Evolutionary conservation across 2,329 filamentous ascomycete species (phyloP).

Genomic region (Penicillium sumatraense): DNA sequence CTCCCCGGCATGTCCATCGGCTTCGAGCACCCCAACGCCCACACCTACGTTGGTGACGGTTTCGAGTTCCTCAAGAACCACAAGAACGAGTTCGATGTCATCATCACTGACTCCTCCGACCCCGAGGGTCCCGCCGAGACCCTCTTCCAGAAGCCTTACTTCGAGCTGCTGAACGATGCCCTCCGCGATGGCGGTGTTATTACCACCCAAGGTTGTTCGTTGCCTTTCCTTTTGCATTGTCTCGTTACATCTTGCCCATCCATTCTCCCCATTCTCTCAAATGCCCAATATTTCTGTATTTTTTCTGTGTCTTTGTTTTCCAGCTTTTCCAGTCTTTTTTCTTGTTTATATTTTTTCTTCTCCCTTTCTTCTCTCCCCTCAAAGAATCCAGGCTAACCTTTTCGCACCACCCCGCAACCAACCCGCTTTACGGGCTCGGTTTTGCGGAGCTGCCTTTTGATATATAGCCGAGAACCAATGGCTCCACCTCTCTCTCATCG

Average conservation of each 20-base stretch:
- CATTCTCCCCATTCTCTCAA: slow-evolving; percentile 65
- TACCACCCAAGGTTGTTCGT: slow-evolving; percentile 99
- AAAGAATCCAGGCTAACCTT: slow-evolving; percentile 28
- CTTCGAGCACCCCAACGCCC: slow-evolving; percentile 92
- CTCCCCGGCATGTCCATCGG: slow-evolving; percentile 91
- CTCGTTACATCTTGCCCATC: slow-evolving; percentile 13
- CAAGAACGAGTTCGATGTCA: slow-evolving; percentile 98
- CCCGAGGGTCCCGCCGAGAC: slow-evolving; percentile 95
- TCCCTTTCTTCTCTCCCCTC: slow-evolving; percentile 4
- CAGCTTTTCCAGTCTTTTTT: slow-evolving; percentile 3
- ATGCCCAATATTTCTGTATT: slow-evolving; percentile 8
- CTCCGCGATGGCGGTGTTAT: slow-evolving; percentile 96
- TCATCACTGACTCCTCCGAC: slow-evolving; percentile 98
- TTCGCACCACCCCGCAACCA: slow-evolving; percentile 36
- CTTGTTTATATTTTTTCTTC: slow-evolving; percentile 14
- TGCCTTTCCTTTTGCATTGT: slow-evolving; percentile 63
- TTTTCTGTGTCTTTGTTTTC: neutral
- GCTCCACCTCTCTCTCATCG: slow-evolving; percentile 94
- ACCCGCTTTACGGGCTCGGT: slow-evolving; percentile 34
- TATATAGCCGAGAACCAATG: slow-evolving; percentile 93
- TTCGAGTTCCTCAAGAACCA: slow-evolving; percentile 98
- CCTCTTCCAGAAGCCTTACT: slow-evolving; percentile 99
- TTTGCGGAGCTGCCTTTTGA: slow-evolving; percentile 32
- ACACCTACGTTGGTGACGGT: slow-evolving; percentile 91
- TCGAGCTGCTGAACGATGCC: slow-evolving; percentile 87